Conservation (phyloP, 2,329 filamentous ascomycete species). For the Penicillium sp. region DNA sequence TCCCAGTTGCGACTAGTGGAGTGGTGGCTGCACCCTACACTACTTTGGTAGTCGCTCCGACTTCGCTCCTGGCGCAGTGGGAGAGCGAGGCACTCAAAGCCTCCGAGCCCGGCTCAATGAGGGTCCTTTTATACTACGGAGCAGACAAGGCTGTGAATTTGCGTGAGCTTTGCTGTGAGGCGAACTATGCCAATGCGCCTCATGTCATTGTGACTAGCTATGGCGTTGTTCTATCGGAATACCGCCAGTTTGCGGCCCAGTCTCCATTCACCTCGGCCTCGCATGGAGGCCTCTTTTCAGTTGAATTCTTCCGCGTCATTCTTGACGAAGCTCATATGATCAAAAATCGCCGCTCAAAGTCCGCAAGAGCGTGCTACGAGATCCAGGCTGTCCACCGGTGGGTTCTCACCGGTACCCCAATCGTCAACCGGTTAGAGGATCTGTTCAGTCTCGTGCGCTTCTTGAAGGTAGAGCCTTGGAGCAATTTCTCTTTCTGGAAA, state of each 20-base stretch:
- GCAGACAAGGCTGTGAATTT: slow-evolving; percentile 75
- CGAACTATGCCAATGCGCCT: slow-evolving; percentile 69
- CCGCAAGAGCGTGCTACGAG: slow-evolving; percentile 90
- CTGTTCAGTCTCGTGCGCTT: slow-evolving; percentile 90
- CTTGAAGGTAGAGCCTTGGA: slow-evolving; percentile 92
- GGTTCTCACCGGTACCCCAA: slow-evolving; percentile 91
- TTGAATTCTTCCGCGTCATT: slow-evolving; percentile 92
- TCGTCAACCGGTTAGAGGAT: slow-evolving; percentile 92
- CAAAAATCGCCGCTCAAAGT: slow-evolving; percentile 86
- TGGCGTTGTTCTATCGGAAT: slow-evolving; percentile 85
- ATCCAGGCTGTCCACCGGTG: slow-evolving; percentile 79
- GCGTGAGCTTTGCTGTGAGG: slow-evolving; percentile 67
- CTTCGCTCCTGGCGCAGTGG: slow-evolving; percentile 96
- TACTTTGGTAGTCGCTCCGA: slow-evolving; percentile 91
- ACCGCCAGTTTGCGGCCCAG: slow-evolving; percentile 58
- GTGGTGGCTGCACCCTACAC: slow-evolving; percentile 73
- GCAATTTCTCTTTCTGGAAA: slow-evolving; percentile 98
- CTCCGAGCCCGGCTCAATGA: slow-evolving; percentile 75
- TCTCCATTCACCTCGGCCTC: slow-evolving; percentile 58
- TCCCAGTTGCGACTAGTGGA: slow-evolving; percentile 52
- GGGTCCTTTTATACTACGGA: slow-evolving; percentile 86
- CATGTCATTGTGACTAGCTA: slow-evolving; percentile 95
- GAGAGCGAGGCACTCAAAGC: slow-evolving; percentile 91
- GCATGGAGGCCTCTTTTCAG: slow-evolving; percentile 73
- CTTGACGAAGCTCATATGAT: slow-evolving; percentile 93